Base-by-base conservation (phyloP, 2,329 filamentous ascomycete genomes). In the Blastomyces percursus region DNA sequence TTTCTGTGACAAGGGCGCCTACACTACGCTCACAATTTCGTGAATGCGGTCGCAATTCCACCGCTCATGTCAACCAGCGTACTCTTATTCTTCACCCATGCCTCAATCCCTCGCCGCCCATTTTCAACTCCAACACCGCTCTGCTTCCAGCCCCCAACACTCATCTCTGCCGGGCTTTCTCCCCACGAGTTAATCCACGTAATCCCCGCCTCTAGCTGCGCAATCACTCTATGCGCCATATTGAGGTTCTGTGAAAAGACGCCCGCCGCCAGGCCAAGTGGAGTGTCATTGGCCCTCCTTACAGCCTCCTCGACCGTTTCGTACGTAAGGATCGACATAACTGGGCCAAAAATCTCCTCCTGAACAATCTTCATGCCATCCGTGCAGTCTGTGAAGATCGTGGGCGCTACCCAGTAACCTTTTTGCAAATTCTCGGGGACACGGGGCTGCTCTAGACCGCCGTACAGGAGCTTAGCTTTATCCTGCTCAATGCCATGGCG, bases 121-220 rank as follows among this genome's bases (percentile, higher is more conserved):
- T 96, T 96, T 80, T 96, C 91, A 1, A 95, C 86, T 0, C 91
- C 91, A 11, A 96, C 77, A 42, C 91, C 91, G 72, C 90, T 95
- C 81, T 89, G 82, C 79, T 96, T 96, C 91, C 91, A 96, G 0
- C 91, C 91, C 11, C 91, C 91, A 0, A 96, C 91, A 2, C 88
- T 88, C 91, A 96, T 96, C 79, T 96, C 91, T 0, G 91, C 90
- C 0, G 91, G 91, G 58, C 84, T 87, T 78, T 96, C 91, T n/a
- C 91, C 91, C 91, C 91, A 96, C 0, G 89, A 91, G 74, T 96
- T 96, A 60, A 96, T 82, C 91, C 91, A 96, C 0, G 90, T 95
- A 70, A 96, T 96, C 42, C 91, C 91, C 0, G 90, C 90, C 71
- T 95, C 82, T 5, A 96, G 78, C 70, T 84, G 81, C 30, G 83